Evolutionary conservation across 768 basidiomycete genomes (phyloP), one percentile per base, ranked within the genome.

Genomic region (Hericium alpestre): DNA sequence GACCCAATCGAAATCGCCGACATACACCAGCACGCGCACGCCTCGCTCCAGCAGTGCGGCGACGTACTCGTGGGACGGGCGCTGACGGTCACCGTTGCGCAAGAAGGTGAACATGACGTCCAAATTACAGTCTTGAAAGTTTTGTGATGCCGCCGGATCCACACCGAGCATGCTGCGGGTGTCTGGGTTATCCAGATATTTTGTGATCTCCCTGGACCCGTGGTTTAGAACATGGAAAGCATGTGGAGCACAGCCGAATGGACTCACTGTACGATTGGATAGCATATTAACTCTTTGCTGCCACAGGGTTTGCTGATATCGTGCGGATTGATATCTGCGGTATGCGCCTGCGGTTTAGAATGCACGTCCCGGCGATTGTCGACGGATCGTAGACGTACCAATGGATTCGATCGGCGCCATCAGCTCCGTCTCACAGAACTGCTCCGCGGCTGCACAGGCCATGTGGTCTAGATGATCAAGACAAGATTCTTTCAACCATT

Each of bases 261-360:
- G 15, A 25, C 25, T 51, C 58, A 77, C 76, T 65, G 68, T 9
- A 74, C 82, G 18, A 80, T 71, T 1, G 82, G 79, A 62, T 86
- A 83, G 66, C 85, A 87, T 11, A 84, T 73, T 0, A 73, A 74
- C 2, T 75, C 76, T 2, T 54, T 61, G 57, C 82, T 76, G 60
- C 78, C 75, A 56, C 86, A 88, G 7, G 41, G 68, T 63, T 78
- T 76, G 64, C 78, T 83, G 51, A 91, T 79, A 63, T 91, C 87
- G 64, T 91, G 89, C 1, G 78, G 79, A 64, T 83, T 83, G 27
- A 56, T 59, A 18, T 66, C 71, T 69, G 15, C n/a, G 22, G 73
- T 76, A 75, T 12, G 25, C 15, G 16, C 22, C 3, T 66, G 18
- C 41, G 18, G 3, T 43, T 18, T 43, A 60, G 25, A 60, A 76